Evolutionary conservation across 2,329 filamentous ascomycete species (phyloP).

Genomic region (Beauveria sp.): DNA sequence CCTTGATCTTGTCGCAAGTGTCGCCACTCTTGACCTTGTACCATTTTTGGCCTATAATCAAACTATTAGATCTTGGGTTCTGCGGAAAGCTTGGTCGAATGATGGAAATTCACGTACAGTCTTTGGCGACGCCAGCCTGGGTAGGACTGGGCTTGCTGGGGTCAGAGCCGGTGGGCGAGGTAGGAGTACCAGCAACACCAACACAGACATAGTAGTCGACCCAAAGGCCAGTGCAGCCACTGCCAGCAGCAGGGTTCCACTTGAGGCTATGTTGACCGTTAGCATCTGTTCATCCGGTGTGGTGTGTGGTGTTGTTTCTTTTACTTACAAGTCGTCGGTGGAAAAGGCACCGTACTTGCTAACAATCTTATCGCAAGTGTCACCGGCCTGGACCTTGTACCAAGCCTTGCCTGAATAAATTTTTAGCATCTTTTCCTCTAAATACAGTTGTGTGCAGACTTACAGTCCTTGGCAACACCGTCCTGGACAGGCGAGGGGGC

Average conservation of each 20-base stretch:
- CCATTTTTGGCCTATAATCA: neutral
- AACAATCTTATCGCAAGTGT: constrained; percentile 13
- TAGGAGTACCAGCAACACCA: constrained; percentile 20
- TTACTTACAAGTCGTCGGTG: constrained; percentile 7
- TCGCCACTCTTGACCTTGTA: constrained; percentile 14
- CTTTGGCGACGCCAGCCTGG: constrained; percentile 1
- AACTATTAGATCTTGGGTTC: neutral
- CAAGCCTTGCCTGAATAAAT: constrained; percentile 2
- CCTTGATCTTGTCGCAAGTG: constrained; percentile 12
- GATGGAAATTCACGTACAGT: neutral
- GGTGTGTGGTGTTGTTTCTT: neutral
- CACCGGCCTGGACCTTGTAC: constrained; percentile 12
- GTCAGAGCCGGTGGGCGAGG: neutral
- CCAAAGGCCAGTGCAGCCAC: constrained; percentile 13
- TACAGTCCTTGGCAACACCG: constrained; percentile 6
- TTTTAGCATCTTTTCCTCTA: neutral
- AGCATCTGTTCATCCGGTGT: neutral
- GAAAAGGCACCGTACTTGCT: constrained; percentile 18
- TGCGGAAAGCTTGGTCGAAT: neutral
- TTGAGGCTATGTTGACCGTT: constrained; percentile 20
- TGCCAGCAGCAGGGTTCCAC: constrained; percentile 13
- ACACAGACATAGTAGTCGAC: constrained; percentile 13
- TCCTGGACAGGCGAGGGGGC: constrained; percentile 8
- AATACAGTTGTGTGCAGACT: neutral
- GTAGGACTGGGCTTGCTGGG: constrained; percentile 10